Evolutionary conservation across 2,329 filamentous ascomycete genomes (phyloP).

Genomic region (Keithomyces neogunnii): DNA sequence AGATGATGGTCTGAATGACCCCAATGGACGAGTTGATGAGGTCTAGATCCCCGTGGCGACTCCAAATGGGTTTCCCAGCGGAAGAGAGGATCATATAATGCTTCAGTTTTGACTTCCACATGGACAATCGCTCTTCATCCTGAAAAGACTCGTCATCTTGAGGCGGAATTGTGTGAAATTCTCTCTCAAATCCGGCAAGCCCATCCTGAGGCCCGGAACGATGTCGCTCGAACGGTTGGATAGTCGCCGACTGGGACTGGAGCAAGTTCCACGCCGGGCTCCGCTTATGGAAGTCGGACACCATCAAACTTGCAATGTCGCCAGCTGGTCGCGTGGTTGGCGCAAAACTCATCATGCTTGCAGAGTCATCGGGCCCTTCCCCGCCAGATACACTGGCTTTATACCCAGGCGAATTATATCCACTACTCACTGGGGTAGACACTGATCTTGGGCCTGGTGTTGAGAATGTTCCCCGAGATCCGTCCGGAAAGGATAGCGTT

Average conservation of each 20-base stretch:
- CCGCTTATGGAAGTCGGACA: slow-evolving; percentile 57
- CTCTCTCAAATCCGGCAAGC: slow-evolving; percentile 60
- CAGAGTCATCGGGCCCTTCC: slow-evolving; percentile 49
- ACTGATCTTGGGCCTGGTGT: slow-evolving; percentile 26
- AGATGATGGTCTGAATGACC: slow-evolving; percentile 94
- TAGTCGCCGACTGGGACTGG: slow-evolving; percentile 49
- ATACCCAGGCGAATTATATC: slow-evolving; percentile 28
- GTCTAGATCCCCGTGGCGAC: slow-evolving; percentile 81
- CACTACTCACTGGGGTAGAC: slow-evolving; percentile 31
- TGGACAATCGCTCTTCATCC: slow-evolving; percentile 53
- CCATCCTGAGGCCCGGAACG: slow-evolving; percentile 38
- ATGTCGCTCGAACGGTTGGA: slow-evolving; percentile 52
- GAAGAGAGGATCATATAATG: slow-evolving; percentile 96
- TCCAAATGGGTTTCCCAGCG: slow-evolving; percentile 95
- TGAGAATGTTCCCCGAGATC: slow-evolving; percentile 55
- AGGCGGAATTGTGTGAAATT: slow-evolving; percentile 70
- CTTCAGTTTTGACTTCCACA: slow-evolving; percentile 90
- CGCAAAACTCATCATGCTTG: slow-evolving; percentile 58
- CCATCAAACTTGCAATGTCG: slow-evolving; percentile 76
- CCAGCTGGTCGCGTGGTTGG: slow-evolving; percentile 54
- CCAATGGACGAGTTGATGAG: slow-evolving; percentile 92
- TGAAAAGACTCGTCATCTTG: slow-evolving; percentile 30
- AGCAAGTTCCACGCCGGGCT: slow-evolving; percentile 63
- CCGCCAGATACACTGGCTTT: slow-evolving; percentile 24
- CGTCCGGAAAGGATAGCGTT: slow-evolving; percentile 64